These are phyloP conservation scores for Phyllosticta citriasiana DNA, from an alignment of 2,329 filamentous ascomycete genomes.

Conservation along the genomic window DNA sequence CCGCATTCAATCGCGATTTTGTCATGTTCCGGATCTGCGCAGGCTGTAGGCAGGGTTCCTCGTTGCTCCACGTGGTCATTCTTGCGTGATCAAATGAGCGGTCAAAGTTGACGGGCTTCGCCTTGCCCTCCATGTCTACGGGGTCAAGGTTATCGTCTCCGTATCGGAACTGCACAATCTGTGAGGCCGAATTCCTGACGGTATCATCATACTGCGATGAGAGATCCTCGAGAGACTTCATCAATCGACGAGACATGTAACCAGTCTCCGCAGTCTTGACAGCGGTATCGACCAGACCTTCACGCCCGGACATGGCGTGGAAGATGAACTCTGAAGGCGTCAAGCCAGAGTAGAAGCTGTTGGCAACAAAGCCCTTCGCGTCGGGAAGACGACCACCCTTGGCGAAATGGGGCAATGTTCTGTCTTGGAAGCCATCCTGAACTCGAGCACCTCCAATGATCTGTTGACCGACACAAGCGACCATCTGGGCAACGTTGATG, in stretches of 20 bases:
- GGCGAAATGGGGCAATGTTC: slow-evolving; percentile 87
- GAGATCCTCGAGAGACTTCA: slow-evolving; percentile 95
- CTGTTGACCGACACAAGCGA: slow-evolving; percentile 92
- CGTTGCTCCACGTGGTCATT: slow-evolving; percentile 70
- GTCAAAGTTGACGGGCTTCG: slow-evolving; percentile 83
- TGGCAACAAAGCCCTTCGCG: slow-evolving; percentile 91
- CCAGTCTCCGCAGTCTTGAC: slow-evolving; percentile 98
- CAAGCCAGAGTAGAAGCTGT: slow-evolving; percentile 93
- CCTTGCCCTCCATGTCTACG: slow-evolving; percentile 93
- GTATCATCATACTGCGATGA: slow-evolving; percentile 92
- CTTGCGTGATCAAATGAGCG: slow-evolving; percentile 77
- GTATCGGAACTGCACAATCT: slow-evolving; percentile 93
- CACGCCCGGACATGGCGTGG: slow-evolving; percentile 95
- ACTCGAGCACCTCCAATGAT: slow-evolving; percentile 94
- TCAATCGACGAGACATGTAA: slow-evolving; percentile 95
- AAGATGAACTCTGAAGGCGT: slow-evolving; percentile 91
- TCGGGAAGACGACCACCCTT: slow-evolving; percentile 88
- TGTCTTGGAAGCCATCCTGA: slow-evolving; percentile 89
- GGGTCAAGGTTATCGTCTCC: slow-evolving; percentile 93
- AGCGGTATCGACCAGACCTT: slow-evolving; percentile 96
- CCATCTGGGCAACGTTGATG: slow-evolving; percentile 99
- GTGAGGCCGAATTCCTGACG: slow-evolving; percentile 78
- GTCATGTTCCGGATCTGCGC: slow-evolving; percentile 63
- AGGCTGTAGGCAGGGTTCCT: slow-evolving; percentile 62
- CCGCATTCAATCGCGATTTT: slow-evolving; percentile 54